Evolutionary conservation across 352 stramenopile genomes (phyloP), one percentile per base, ranked within the genome.

Genomic region (Globisporangium takayamanum): DNA sequence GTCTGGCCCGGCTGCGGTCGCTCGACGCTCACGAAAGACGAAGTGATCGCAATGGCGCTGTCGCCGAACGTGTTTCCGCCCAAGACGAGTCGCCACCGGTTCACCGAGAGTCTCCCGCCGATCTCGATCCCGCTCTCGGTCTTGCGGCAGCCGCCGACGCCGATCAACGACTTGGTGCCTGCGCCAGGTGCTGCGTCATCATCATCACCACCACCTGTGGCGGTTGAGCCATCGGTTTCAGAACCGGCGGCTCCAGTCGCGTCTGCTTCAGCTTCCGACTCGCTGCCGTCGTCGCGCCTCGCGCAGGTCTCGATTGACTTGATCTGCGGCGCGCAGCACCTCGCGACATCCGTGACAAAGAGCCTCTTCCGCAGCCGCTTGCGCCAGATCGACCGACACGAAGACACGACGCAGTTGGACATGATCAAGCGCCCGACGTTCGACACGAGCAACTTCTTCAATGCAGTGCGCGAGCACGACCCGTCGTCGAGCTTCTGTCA

Each of bases 51-150:
- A 11, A 94, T 92, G 85, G 70, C 85, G 33, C 70, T 92, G 30
- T 93, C 83, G 22, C 70, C 82, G 5, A 78, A 88, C 49, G 82
- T 94, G 50, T 92, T 92, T 58, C 85, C 85, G 25, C 80, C 83
- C 18, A 92, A 94, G 70, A 94, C 85, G 12, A 92, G 83, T 63
- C 82, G 83, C 57, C 85, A 94, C 62, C 72, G 78, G 10, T 92
- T 94, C 56, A 88, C 78, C 0, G 82, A 92, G 59, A 89, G 78
- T 50, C 64, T 94, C 6, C 82, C 85, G 36, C 85, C 85, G 5
- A 86, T 94, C 61, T 93, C 83, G 22, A 90, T 92, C 55, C 83
- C 82, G 33, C 65, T 94, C 8, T 89, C 74, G 8, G 68, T 89
- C 26, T 63, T 92, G 30, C 80, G 80, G 25, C 73, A 88, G 55